Evolutionary conservation across 805 yeast genomes (phyloP), one percentile per base, ranked within the genome.

Genomic region (Maudiozyma pseudohumilis): DNA sequence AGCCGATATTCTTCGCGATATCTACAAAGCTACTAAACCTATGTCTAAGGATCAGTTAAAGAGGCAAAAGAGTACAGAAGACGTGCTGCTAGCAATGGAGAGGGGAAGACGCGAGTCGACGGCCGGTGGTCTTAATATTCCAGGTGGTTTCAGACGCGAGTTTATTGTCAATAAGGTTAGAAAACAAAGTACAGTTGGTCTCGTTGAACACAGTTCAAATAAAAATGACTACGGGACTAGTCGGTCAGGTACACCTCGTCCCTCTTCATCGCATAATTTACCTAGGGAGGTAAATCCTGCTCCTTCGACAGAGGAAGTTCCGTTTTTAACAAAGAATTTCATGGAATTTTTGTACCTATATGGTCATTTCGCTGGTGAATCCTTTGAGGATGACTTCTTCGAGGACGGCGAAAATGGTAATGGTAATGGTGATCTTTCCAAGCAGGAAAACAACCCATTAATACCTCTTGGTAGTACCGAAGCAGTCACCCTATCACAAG

Each of bases 311-410:
- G 59, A 58, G 5, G 48, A 59, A 32, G 61, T 66, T 3, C 71
- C 76, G 8, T 68, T 77, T 40, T 56, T 81, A 28, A 77, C 94
- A 1, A 70, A 75, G 41, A 83, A 82, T 56, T 83, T 83, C 45
- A 65, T 82, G 47, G 92, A 83, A 55, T 83, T 83, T 51, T 63
- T 83, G 32, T 77, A 82, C 44, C 68, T 83, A 6, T 83, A 83
- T 57, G 94, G 94, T 6, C 89, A 83, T 63, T 83, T 83, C 60
- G 92, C 92, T 2, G 94, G 94, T 53, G 92, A 82, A 58, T 74
- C 77, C 28, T 68, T 82, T 38, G 89, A 80, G 49, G 81, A 76
- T 50, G 87, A 77, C 50, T 72, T 65, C 38, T 49, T 54, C 41
- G 48, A 65, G 62, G 53, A 52, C 19, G 75, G 67, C 33, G 26